phyloP scores from a whole-genome alignment of 352 stramenopile genomes.

The Blastocystis sp. region DNA sequence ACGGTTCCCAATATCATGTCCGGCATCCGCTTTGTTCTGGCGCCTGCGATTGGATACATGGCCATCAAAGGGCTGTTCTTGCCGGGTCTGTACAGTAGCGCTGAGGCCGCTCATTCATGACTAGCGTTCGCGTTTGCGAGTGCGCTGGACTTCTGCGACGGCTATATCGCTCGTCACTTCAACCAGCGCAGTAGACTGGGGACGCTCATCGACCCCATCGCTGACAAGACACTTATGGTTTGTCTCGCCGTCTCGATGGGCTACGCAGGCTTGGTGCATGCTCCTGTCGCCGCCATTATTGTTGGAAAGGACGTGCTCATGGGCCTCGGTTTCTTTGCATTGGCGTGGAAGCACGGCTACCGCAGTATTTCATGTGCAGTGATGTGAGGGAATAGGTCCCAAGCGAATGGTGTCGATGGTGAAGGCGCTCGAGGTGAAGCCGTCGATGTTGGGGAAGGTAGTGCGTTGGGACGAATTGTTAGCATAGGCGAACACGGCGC shows the following conservation, averaged over 20 bases:
- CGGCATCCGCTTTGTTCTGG: constrained; percentile 46
- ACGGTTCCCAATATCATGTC: constrained; percentile 72
- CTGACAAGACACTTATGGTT: constrained; percentile 63
- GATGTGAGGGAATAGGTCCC: background rate
- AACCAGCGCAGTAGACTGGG: constrained; percentile 45
- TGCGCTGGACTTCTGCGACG: constrained; percentile 48
- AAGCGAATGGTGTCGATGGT: constrained; percentile 55
- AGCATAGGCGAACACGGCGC: constrained; percentile 33
- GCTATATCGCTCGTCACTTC: constrained; percentile 66
- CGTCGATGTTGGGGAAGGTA: constrained; percentile 56
- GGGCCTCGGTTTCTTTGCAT: constrained; percentile 53
- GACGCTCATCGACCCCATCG: constrained; percentile 50
- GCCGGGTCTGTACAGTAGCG: constrained; percentile 23
- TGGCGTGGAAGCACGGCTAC: constrained; percentile 64
- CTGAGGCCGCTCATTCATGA: background rate
- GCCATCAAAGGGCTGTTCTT: constrained; percentile 43
- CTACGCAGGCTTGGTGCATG: constrained; percentile 38
- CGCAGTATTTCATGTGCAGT: background rate
- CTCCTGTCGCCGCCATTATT: constrained; percentile 44
- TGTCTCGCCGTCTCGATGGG: constrained; percentile 59
- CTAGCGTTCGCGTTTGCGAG: constrained; percentile 66
- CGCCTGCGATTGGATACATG: constrained; percentile 54
- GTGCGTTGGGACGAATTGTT: background rate
- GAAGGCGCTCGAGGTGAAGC: constrained; percentile 67
- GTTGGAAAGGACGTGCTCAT: constrained; percentile 70